These are phyloP conservation scores for Penicillium roqueforti DNA, from an alignment of 495 filamentous ascomycete species.

Conservation along the genomic window DNA sequence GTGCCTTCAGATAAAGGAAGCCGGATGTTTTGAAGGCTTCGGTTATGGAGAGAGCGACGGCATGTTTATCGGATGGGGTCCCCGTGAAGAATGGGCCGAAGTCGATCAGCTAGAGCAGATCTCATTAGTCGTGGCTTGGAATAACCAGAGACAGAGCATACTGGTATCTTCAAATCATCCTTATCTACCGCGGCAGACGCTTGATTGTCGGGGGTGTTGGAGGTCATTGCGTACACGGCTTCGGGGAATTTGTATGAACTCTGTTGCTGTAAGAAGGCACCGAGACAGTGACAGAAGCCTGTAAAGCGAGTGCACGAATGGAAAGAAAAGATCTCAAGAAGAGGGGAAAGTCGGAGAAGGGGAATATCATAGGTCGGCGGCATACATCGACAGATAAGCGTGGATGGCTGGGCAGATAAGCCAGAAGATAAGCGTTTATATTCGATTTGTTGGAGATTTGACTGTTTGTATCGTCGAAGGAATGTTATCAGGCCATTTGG, in stretches of 20 bases:
- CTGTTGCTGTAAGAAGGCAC: neutral
- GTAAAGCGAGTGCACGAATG: neutral
- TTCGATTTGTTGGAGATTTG: too few relatives aligned
- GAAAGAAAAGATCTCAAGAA: neutral
- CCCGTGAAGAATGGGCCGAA: conserved; percentile 72
- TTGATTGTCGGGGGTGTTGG: conserved; percentile 16
- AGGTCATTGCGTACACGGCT: conserved; percentile 9
- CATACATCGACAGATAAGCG: conserved; percentile 10
- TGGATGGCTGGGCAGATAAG: neutral
- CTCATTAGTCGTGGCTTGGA: neutral
- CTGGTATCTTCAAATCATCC: conserved; percentile 67
- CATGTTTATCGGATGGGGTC: conserved; percentile 54
- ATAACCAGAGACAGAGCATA: conserved; percentile 30
- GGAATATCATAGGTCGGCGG: neutral
- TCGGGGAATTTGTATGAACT: neutral
- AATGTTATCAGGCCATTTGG: neutral
- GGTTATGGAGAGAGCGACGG: conserved; percentile 67
- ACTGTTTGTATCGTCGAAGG: neutral
- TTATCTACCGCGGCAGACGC: conserved; percentile 54
- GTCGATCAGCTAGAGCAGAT: conserved; percentile 68
- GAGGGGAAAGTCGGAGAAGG: neutral
- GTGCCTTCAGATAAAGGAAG: conserved; percentile 85
- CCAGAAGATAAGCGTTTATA: neutral
- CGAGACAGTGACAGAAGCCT: neutral
- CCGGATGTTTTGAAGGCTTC: conserved; percentile 79